These are phyloP conservation scores for Termitomyces sp. DNA, from an alignment of 768 basidiomycete genomes.

Conservation along the genomic window DNA sequence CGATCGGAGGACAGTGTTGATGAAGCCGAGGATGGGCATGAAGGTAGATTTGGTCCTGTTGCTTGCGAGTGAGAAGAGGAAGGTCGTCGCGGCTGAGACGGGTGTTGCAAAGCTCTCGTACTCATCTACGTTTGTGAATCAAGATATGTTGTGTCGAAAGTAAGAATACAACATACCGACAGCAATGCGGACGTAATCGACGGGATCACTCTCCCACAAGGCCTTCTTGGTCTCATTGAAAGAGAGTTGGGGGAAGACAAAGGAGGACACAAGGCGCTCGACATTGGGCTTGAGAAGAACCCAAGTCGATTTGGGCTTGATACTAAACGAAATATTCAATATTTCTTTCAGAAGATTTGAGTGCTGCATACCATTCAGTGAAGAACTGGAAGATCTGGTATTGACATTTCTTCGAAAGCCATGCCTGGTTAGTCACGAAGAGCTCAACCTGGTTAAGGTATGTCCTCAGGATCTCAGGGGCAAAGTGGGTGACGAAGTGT, in stretches of 20 bases:
- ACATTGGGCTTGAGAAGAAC: conserved; percentile 81
- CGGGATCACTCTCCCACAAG: conserved; percentile 77
- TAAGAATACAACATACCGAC: conserved; percentile 47
- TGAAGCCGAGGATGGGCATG: conserved; percentile 72
- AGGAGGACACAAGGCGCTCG: conserved; percentile 69
- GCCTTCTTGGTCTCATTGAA: conserved; percentile 67
- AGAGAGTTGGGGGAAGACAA: conserved; percentile 84
- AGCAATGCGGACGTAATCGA: conserved; percentile 75
- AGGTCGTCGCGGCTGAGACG: conserved; percentile 73
- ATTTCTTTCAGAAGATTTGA: neutral
- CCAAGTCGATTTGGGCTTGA: conserved; percentile 95
- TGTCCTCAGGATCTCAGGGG: conserved; percentile 82
- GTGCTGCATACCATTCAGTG: conserved; percentile 69
- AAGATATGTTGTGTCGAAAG: neutral
- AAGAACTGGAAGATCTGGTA: conserved; percentile 85
- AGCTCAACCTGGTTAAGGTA: conserved; percentile 73
- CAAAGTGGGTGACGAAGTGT: conserved; percentile 74
- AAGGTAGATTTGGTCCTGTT: conserved; percentile 83
- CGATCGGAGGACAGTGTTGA: conserved; percentile 70
- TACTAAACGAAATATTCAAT: conserved; percentile 35
- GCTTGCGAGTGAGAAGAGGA: conserved; percentile 73
- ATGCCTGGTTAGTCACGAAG: conserved; percentile 67
- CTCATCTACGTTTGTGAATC: conserved; percentile 50
- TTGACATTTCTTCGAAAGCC: conserved; percentile 81
- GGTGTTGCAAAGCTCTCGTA: conserved; percentile 77